These are phyloP conservation scores for Chalaropsis thielavioides DNA, from an alignment of 2,329 filamentous ascomycete genomes.

Conservation along the genomic window DNA sequence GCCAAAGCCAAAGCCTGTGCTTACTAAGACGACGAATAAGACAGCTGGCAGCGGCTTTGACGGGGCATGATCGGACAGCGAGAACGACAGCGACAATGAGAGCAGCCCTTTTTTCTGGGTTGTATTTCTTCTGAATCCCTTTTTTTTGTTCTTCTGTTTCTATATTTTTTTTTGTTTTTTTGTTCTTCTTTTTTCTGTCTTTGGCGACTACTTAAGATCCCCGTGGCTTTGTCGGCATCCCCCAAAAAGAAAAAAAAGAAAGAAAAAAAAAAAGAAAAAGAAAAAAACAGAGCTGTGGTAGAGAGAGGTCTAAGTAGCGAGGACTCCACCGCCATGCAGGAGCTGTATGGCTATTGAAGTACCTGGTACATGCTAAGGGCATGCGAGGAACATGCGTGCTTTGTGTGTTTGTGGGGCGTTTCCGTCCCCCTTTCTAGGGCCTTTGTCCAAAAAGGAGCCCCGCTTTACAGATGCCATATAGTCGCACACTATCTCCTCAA, in stretches of 20 bases:
- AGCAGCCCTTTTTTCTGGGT: too few relatives aligned
- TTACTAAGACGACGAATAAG: too few relatives aligned
- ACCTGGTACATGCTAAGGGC: neutral
- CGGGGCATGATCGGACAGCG: too few relatives aligned
- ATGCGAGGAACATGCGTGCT: neutral
- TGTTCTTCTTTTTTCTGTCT: too few relatives aligned
- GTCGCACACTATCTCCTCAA: neutral
- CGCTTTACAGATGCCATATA: neutral
- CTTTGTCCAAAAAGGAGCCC: neutral
- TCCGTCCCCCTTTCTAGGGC: neutral
- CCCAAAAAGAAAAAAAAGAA: neutral
- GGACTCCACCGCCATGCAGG: neutral
- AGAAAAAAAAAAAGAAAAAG: neutral
- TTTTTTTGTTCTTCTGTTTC: too few relatives aligned
- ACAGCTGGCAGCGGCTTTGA: too few relatives aligned
- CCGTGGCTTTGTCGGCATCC: too few relatives aligned
- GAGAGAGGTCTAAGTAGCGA: neutral
- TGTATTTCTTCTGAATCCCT: too few relatives aligned
- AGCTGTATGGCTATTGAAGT: neutral
- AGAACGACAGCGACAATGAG: too few relatives aligned
- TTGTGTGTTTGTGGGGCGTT: neutral
- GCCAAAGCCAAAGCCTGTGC: too few relatives aligned
- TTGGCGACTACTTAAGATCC: too few relatives aligned
- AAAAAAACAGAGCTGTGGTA: neutral
- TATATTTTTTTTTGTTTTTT: too few relatives aligned